Conservation (phyloP, 2,329 filamentous ascomycete species). For the Diplodia scrobiculata region DNA sequence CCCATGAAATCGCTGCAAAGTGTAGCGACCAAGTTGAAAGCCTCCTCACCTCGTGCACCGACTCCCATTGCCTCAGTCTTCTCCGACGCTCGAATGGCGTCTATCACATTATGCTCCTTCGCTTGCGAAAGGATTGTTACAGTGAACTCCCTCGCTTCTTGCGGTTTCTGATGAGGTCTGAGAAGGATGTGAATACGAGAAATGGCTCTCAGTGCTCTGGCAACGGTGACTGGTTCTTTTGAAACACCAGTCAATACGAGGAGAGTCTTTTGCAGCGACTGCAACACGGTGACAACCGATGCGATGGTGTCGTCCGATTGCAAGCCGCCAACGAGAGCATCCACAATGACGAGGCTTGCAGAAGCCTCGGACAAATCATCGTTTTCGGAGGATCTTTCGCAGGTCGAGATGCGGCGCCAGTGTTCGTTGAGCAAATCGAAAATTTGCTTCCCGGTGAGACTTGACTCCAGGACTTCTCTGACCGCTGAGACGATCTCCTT, state of each 20-base stretch:
- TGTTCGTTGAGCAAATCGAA: conserved; percentile 39
- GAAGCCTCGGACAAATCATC: conserved; percentile 7
- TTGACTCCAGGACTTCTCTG: conserved; percentile 37
- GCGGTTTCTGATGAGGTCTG: conserved; percentile 13
- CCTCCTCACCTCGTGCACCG: conserved; percentile 18
- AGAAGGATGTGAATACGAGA: conserved; percentile 25
- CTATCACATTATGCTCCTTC: conserved; percentile 5
- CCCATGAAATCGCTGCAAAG: conserved; percentile 29
- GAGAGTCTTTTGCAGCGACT: conserved; percentile 19
- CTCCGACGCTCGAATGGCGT: conserved; percentile 11
- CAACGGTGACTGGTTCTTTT: conserved; percentile 23
- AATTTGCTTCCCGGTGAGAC: conserved; percentile 41
- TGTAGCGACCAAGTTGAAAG: conserved; percentile 28
- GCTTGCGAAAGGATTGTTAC: conserved; percentile 5
- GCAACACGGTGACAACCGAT: conserved; percentile 10
- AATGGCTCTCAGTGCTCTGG: conserved; percentile 20
- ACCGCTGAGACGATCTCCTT: conserved; percentile 35
- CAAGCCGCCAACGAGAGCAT: conserved; percentile 22
- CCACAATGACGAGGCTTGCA: conserved; percentile 25
- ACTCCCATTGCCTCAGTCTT: conserved; percentile 8
- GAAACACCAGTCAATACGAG: conserved; percentile 17
- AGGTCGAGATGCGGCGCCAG: conserved; percentile 15
- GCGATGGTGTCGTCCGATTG: conserved; percentile 22
- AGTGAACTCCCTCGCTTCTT: conserved; percentile 12
- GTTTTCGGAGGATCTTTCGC: conserved; percentile 1